Evolutionary conservation across 1,284 basidiomycete species (phyloP).

Genomic region (Tylopilus microsporus): DNA sequence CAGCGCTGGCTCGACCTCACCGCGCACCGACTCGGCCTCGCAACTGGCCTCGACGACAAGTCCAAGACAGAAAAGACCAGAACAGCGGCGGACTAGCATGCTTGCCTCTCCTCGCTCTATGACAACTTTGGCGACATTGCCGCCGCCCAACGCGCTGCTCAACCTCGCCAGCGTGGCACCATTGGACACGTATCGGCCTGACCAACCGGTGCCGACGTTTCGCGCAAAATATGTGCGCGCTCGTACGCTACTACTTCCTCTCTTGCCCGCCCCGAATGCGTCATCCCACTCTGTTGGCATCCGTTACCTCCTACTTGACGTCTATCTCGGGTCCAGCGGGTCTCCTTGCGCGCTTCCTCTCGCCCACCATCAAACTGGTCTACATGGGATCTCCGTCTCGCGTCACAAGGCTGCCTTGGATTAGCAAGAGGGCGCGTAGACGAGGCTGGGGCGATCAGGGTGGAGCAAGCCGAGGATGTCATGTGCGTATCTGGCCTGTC

Average conservation of each 20-base stretch:
- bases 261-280: constrained; percentile 51
- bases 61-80: constrained; percentile 17
- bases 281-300: constrained; percentile 57
- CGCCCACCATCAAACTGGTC: constrained; percentile 63
- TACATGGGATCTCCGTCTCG: constrained; percentile 56
- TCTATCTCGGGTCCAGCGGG: constrained; percentile 29
- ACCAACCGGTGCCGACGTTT: constrained; percentile 33
- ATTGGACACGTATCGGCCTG: constrained; percentile 18
- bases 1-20: constrained; percentile 35
- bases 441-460: constrained; percentile 32
- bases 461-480: constrained; percentile 69
- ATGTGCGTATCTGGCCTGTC: constrained; percentile 47
- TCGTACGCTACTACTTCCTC: constrained; percentile 57
- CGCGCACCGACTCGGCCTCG: constrained; percentile 38
- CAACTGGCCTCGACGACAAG: constrained; percentile 50
- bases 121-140: constrained; percentile 93
- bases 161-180: constrained; percentile 20
- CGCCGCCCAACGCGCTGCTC: constrained; percentile 22
- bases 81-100: constrained; percentile 43
- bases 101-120: constrained; percentile 52
- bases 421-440: constrained; percentile 31
- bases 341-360: constrained; percentile 71
- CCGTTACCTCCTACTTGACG: constrained; percentile 38
- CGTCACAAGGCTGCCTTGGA: constrained; percentile 74
- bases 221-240: constrained; percentile 60